Percentiles rank a stretch among this genome's conserved stretches.
These are phyloP conservation scores for Stereum hirsutum DNA, from an alignment of 1,284 basidiomycete species.

Conservation along the genomic window DNA sequence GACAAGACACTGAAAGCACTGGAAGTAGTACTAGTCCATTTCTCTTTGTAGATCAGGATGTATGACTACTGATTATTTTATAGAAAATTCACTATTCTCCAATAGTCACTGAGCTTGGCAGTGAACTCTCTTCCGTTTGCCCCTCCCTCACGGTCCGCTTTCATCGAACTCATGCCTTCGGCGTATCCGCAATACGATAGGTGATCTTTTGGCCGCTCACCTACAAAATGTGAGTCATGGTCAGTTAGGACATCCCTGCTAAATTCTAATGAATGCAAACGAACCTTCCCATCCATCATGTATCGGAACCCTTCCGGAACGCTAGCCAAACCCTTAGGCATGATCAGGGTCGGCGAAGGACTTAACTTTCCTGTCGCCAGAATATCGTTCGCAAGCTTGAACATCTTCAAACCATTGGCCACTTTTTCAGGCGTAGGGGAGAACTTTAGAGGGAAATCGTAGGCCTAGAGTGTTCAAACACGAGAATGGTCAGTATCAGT, in stretches of 20 bases:
- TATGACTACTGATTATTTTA: too few species aligned
- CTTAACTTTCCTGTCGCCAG: not conserved
- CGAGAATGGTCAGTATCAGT: not conserved
- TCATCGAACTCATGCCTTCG: not conserved
- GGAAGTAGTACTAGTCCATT: too few species aligned
- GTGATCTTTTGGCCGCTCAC: constrained; percentile 9
- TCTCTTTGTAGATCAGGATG: too few species aligned
- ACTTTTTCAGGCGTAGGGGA: not conserved
- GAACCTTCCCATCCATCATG: constrained; percentile 5
- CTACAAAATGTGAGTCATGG: not conserved
- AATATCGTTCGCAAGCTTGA: not conserved
- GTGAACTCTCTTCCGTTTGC: too few species aligned
- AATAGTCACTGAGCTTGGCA: too few species aligned
- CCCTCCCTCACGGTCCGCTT: too few species aligned
- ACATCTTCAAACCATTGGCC: not conserved
- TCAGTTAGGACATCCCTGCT: constrained; percentile 5
- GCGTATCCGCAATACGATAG: constrained; percentile 8
- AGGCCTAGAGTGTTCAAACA: not conserved
- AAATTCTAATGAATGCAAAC: not conserved
- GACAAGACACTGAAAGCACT: too few species aligned
- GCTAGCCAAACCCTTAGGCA: constrained; percentile 1
- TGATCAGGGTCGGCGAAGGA: not conserved
- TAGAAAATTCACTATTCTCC: too few species aligned
- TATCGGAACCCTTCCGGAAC: not conserved
- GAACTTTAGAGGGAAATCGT: not conserved